Conservation (phyloP, 2,329 filamentous ascomycete species). For the Talaromyces albobiverticillius region DNA sequence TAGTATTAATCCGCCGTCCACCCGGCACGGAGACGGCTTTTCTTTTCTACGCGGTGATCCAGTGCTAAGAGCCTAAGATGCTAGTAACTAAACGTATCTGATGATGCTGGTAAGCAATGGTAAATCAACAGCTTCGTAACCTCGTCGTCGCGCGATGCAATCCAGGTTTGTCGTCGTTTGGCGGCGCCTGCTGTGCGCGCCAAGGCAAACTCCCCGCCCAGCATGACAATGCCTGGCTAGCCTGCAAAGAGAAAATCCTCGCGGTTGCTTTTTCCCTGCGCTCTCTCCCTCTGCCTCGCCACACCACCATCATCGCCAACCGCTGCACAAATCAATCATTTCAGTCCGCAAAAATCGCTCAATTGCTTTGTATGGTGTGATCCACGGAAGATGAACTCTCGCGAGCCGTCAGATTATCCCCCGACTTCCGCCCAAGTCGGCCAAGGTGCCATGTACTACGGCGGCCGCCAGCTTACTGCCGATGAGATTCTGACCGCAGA, state of each 20-base stretch:
- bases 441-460: constrained; percentile 43
- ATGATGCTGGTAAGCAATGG: not conserved
- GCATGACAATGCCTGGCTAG: constrained; percentile 24
- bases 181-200: constrained; percentile 11
- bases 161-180: constrained; percentile 6
- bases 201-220: constrained; percentile 13
- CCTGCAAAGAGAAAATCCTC: constrained; percentile 31
- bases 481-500: constrained; percentile 49
- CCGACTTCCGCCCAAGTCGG: constrained; percentile 44
- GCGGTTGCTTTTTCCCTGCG: constrained; percentile 22
- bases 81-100: no score
- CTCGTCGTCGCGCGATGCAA: constrained; percentile 7
- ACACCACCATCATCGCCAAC: constrained; percentile 19
- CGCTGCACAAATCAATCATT: constrained; percentile 25
- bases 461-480: constrained; percentile 44
- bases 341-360: constrained; percentile 16
- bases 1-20: constrained; percentile 12
- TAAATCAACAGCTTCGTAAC: constrained; percentile 5
- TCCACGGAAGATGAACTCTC: constrained; percentile 35
- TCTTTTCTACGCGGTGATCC: constrained; percentile 18
- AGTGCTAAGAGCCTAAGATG: no score
- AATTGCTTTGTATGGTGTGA: constrained; percentile 13
- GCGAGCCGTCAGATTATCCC: constrained; percentile 42
- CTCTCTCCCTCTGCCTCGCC: not conserved
- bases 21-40: constrained; percentile 16